These are phyloP conservation scores for Candida broadrunensis DNA, from an alignment of 805 yeast genomes.

Conservation along the genomic window DNA sequence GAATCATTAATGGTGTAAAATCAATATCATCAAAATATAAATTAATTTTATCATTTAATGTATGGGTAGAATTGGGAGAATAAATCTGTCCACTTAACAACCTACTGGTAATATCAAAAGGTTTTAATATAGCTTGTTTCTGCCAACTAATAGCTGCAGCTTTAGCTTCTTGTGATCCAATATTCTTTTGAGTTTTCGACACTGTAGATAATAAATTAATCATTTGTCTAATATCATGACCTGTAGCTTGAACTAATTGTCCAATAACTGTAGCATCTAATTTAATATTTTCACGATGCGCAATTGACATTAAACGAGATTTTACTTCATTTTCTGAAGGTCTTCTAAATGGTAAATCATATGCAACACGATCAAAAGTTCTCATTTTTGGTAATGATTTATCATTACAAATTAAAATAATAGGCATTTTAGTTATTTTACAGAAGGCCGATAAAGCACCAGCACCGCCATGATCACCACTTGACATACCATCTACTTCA, in stretches of 20 bases:
- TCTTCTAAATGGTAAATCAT: conserved; percentile 81
- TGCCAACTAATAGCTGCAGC: conserved; percentile 73
- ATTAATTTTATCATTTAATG: conserved; percentile 79
- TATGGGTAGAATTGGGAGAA: conserved; percentile 47
- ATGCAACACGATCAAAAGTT: conserved; percentile 82
- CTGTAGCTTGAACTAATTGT: conserved; percentile 78
- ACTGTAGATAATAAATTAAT: conserved; percentile 86
- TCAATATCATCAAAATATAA: conserved; percentile 93
- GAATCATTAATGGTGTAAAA: conserved; percentile 92
- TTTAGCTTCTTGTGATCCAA: conserved; percentile 63
- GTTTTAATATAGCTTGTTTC: conserved; percentile 85
- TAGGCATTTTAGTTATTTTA: conserved; percentile 79
- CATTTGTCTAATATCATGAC: conserved; percentile 91
- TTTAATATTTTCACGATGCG: conserved; percentile 77
- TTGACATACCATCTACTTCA: conserved; percentile 99
- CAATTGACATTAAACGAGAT: conserved; percentile 85
- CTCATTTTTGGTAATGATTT: conserved; percentile 91
- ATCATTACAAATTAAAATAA: conserved; percentile 92
- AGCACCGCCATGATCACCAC: conserved; percentile 98
- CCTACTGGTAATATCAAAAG: conserved; percentile 82
- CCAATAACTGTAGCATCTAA: conserved; percentile 80
- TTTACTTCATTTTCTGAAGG: conserved; percentile 82
- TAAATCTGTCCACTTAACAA: conserved; percentile 60
- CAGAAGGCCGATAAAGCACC: conserved; percentile 90
- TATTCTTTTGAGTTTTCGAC: conserved; percentile 63